Percentiles rank a stretch among this genome's conserved stretches.
Conservation (phyloP, 139 green algal genomes). For the Mychonastes homosphaera region DNA sequence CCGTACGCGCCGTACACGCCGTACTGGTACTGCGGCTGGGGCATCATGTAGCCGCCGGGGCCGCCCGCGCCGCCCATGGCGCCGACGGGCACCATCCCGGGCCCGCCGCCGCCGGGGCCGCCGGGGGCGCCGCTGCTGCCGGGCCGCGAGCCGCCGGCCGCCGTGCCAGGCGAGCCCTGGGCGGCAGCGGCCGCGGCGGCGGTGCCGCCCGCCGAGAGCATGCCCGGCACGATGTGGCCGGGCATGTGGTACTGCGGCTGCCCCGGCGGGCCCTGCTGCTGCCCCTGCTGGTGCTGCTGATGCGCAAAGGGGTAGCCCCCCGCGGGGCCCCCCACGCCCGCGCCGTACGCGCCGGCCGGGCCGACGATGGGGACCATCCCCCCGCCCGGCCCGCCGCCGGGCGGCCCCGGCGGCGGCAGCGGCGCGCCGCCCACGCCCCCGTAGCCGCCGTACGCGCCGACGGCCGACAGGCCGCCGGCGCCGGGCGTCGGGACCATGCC, state of each 20-base stretch:
- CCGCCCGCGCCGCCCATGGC: too few species aligned
- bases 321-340: too few species aligned
- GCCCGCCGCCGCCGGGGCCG: neutral
- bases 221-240: neutral
- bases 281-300: neutral
- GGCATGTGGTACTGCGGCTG: neutral
- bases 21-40: conserved; percentile 17
- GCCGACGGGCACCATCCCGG: neutral
- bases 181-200: neutral
- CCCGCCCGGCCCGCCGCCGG: too few species aligned
- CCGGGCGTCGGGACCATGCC: too few species aligned
- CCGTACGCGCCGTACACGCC: neutral
- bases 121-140: conserved; percentile 7
- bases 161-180: neutral
- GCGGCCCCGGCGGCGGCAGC: too few species aligned
- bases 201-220: neutral
- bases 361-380: too few species aligned
- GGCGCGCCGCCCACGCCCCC: too few species aligned
- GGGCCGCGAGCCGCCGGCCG: neutral
- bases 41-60: conserved; percentile 10
- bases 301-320: too few species aligned
- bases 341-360: too few species aligned
- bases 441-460: too few species aligned
- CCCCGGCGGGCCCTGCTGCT: neutral
- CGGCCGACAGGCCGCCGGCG: too few species aligned